Evolutionary conservation across 2,329 filamentous ascomycete species (phyloP).

Genomic region (Diaporthe destruens): DNA sequence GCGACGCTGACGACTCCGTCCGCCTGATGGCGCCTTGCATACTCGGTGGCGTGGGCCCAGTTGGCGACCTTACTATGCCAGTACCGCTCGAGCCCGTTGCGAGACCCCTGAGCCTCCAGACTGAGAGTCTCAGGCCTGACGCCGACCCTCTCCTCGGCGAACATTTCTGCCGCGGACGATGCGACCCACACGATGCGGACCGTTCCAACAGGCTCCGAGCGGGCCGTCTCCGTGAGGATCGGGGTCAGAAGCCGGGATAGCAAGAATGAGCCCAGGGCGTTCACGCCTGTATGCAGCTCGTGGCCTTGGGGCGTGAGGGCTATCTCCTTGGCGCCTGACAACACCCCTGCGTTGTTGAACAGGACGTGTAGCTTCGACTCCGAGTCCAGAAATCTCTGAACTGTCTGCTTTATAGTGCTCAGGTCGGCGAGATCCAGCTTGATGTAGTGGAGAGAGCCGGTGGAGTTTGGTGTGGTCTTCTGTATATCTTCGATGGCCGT

Average conservation of each 20-base stretch:
- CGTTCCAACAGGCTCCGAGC: conserved; percentile 12
- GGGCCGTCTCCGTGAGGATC: conserved; percentile 17
- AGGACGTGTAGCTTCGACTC: conserved; percentile 52
- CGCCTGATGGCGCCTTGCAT: conserved; percentile 43
- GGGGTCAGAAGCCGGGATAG: conserved; percentile 35
- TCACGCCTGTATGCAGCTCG: conserved; percentile 33
- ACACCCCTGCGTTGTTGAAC: conserved; percentile 56
- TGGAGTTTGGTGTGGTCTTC: conserved; percentile 39
- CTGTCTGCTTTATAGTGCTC: conserved; percentile 44
- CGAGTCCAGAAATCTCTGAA: conserved; percentile 42
- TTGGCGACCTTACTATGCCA: conserved; percentile 47
- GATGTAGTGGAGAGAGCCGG: conserved; percentile 50
- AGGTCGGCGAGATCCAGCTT: conserved; percentile 49
- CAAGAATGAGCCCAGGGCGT: conserved; percentile 34
- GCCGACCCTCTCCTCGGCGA: conserved; percentile 18
- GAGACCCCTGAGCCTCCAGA: not conserved
- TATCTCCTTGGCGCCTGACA: conserved; percentile 46
- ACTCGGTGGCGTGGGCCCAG: conserved; percentile 46
- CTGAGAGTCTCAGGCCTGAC: conserved; percentile 13
- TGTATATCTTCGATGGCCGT: conserved; percentile 57
- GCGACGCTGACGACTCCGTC: conserved; percentile 48
- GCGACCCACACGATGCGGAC: conserved; percentile 34
- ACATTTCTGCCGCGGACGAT: conserved; percentile 19
- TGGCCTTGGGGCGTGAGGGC: conserved; percentile 41
- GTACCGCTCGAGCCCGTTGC: conserved; percentile 45